Evolutionary conservation across 495 filamentous ascomycete genomes (phyloP).

Genomic region (Annulohypoxylon stygium): DNA sequence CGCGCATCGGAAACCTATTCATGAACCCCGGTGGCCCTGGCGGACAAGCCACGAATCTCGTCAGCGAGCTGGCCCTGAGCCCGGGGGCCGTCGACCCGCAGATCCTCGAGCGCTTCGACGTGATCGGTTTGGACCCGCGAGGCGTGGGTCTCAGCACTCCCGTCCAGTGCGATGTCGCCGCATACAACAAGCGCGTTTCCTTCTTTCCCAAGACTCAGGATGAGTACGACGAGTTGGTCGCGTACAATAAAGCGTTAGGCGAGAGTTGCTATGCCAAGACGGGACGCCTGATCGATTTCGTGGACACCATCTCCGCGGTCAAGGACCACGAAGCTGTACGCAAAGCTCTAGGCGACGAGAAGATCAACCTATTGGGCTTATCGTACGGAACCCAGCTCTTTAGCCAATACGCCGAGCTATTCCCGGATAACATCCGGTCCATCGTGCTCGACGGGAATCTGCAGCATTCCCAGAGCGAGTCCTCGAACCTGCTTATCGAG

Average conservation of each 20-base stretch:
- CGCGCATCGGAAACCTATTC: conserved; percentile 54
- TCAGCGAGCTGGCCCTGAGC: conserved; percentile 18
- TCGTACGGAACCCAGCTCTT: conserved; percentile 70
- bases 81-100: conserved; percentile 36
- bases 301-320: conserved; percentile 58
- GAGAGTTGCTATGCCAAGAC: conserved; percentile 55
- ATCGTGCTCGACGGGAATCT: conserved; percentile 52
- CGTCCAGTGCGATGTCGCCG: conserved; percentile 54
- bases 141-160: conserved; percentile 56
- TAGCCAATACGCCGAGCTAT: conserved; percentile 56
- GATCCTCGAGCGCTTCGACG: conserved; percentile 48
- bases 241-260: conserved; percentile 52
- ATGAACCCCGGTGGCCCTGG: conserved; percentile 59
- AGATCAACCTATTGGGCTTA: conserved; percentile 56
- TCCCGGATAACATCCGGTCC: conserved; percentile 48
- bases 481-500: conserved; percentile 49
- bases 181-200: conserved; percentile 52
- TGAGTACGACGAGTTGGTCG: conserved; percentile 49
- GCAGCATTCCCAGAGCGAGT: conserved; percentile 53
- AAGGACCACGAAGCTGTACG: conserved; percentile 62
- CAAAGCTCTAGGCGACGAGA: conserved; percentile 52
- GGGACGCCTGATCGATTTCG: conserved; percentile 51
- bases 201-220: conserved; percentile 51
- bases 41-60: conserved; percentile 39
- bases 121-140: conserved; percentile 51